Conservation (phyloP, 2,329 filamentous ascomycete species). For the Colletotrichum sp. region DNA sequence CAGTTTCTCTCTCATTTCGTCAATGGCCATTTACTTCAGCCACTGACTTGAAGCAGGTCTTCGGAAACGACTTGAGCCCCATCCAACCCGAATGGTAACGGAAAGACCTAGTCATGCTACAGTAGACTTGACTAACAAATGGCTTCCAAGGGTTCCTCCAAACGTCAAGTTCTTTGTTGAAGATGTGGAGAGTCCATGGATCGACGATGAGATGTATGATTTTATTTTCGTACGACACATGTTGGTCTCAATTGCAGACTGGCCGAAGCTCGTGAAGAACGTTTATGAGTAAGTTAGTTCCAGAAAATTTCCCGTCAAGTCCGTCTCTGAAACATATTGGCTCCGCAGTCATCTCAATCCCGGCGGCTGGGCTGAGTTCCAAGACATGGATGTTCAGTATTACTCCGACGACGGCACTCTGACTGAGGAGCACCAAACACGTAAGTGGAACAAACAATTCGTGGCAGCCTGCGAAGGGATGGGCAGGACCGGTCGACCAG, state of each 20-base stretch:
- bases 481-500: neutral
- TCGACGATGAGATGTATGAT: constrained; percentile 28
- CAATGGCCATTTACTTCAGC: neutral
- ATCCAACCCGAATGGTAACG: constrained; percentile 32
- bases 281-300: constrained; percentile 22
- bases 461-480: neutral
- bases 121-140: neutral
- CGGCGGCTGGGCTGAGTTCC: neutral
- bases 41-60: constrained; percentile 31
- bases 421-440: neutral
- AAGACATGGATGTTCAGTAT: neutral
- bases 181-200: constrained; percentile 34
- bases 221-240: constrained; percentile 41
- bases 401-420: neutral
- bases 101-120: rapidly evolving
- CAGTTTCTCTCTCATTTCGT: neutral
- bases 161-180: constrained; percentile 41
- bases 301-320: neutral
- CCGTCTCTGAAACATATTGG: neutral
- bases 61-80: constrained; percentile 32
- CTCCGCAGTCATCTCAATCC: constrained; percentile 30
- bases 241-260: constrained; percentile 34
- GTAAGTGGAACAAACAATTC: neutral
- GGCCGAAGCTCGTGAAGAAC: constrained; percentile 26
- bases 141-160: constrained; percentile 26